Conservation (phyloP, 75 land plant species). For the Picea glauca region DNA sequence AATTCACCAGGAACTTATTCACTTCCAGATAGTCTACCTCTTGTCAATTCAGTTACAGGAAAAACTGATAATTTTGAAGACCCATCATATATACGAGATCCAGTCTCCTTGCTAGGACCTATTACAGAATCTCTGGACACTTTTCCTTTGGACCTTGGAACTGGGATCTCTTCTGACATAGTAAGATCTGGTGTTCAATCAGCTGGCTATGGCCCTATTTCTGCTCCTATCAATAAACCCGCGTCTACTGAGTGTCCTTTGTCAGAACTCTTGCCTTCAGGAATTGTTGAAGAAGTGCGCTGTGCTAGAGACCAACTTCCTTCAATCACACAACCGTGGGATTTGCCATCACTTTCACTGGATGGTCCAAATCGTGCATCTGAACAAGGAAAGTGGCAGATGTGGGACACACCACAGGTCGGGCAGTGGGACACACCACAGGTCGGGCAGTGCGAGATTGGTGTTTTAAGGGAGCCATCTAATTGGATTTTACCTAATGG, state of each 20-base stretch:
- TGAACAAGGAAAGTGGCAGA: constrained; percentile 54
- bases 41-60: constrained; percentile 16
- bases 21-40: constrained; percentile 16
- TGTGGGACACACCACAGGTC: constrained; percentile 60
- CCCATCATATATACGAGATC: constrained; percentile 57
- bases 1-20: constrained; percentile 12
- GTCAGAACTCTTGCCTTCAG: constrained; percentile 27
- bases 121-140: constrained; percentile 67
- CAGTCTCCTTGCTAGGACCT: constrained; percentile 55
- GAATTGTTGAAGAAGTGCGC: constrained; percentile 20
- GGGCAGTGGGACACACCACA: constrained; percentile 51
- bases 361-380: constrained; percentile 21
- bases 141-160: constrained; percentile 50
- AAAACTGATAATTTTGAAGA: constrained; percentile 59
- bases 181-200: constrained; percentile 16
- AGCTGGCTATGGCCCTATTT: constrained; percentile 25
- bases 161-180: constrained; percentile 23
- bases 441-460: constrained; percentile 45
- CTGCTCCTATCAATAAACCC: constrained; percentile 24
- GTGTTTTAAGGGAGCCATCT: constrained; percentile 24
- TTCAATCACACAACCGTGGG: constrained; percentile 22
- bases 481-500: constrained; percentile 33
- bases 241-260: constrained; percentile 47
- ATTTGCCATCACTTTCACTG: constrained; percentile 12
- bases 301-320: constrained; percentile 7